Base-by-base conservation (phyloP, 768 basidiomycete species). In the Pisolithus tinctorius region DNA sequence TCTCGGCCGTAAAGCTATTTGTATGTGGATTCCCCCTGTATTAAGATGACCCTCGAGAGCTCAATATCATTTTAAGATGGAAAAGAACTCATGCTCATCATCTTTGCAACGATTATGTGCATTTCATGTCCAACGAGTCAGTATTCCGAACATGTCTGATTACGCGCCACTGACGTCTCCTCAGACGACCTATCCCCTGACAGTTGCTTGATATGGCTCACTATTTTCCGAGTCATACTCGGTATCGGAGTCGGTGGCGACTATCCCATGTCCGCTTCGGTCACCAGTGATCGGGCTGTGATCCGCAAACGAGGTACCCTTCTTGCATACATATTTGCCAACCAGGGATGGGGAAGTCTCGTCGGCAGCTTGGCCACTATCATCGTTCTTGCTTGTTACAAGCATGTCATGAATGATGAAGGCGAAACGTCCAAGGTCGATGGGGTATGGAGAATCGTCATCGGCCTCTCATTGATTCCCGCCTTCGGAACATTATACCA, bases 221-320 rank as follows among this genome's bases (percentile, higher is more conserved):
- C 72, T 14, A 58, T 83, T 4, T 88, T 78, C 60, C 83, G 88
- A 11, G 83, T 89, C 48, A 59, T 90, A 6, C 78, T 90, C 34
- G 88, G 88, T 0, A 68, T 91, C 16, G 88, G 88, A 23, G 81
- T 90, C 0, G 88, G 86, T 14, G 88, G 84, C 2, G 88, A 88
- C 63, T 88, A 88, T 60, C 85, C 86, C 2, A 84, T 88, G 85
- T 81, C 78, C 10, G 85, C 86, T 0, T 78, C 78, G 9, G 71
- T 88, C 51, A 79, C 83, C 10, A 79, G 78, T 6, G 87, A 90
- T 58, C 76, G 84, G 13, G 75, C 86, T 6, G 77, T 77, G 55
- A 61, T 88, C 37, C 72, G 79, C 36, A 81, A 85, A 46, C 77
- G 85, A 14, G 88, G 88, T 0, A 83, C 83, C 0, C 74, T 90